These are phyloP conservation scores for Deinandra increscens DNA, from an alignment of 129 eudicot species.

Conservation along the genomic window DNA sequence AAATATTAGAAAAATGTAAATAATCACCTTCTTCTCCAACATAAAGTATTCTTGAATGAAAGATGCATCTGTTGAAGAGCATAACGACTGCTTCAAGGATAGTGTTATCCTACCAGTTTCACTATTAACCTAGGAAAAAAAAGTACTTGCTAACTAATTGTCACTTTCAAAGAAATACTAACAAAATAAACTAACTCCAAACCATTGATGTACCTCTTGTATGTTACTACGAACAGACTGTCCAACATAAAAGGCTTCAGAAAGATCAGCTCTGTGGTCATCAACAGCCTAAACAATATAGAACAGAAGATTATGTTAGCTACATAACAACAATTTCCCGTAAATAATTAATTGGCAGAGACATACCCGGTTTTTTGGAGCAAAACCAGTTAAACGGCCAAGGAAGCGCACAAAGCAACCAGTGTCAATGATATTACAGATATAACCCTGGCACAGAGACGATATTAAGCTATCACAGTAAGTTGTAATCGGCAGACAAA, in stretches of 20 bases:
- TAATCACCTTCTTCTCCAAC: conserved; percentile 72
- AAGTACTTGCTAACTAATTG: not conserved
- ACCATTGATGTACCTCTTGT: conserved; percentile 57
- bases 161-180: conserved; percentile 17
- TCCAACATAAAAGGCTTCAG: conserved; percentile 67
- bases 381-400: conserved; percentile 93
- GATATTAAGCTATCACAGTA: conserved; percentile 9
- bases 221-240: conserved; percentile 89
- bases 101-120: conserved; percentile 73
- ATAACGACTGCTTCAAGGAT: conserved; percentile 82
- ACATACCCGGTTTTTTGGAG: conserved; percentile 77
- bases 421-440: conserved; percentile 75
- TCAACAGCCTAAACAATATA: conserved; percentile 59
- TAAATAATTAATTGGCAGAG: not conserved
- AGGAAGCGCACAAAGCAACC: conserved; percentile 93
- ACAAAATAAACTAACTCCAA: not conserved
- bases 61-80: conserved; percentile 81
- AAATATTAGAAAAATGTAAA: not conserved
- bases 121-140: conserved; percentile 48
- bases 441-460: conserved; percentile 65
- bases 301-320: not conserved
- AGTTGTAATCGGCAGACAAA: conserved; percentile 12
- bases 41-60: conserved; percentile 78
- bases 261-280: conserved; percentile 53
- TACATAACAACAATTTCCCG: not conserved